Evolutionary conservation across 495 filamentous ascomycete species (phyloP), one percentile per base, ranked within the genome.

Genomic region (Xylaria curta): DNA sequence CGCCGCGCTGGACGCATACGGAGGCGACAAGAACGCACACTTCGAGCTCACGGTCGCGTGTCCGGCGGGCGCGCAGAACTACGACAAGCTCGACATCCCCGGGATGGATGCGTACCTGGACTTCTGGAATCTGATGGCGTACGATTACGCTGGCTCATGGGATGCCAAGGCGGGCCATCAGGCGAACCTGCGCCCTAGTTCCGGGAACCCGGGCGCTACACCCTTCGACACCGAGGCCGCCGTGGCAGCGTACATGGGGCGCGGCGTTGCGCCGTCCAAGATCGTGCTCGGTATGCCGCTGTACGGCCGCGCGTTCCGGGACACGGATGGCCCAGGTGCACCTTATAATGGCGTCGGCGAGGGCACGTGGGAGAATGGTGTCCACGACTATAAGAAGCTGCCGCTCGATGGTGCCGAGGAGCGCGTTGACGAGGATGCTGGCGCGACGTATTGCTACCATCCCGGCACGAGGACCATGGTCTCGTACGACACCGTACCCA

Each of bases 41-140:
- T 93, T 97, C 78, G 88, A 92, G 54, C 87, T 99, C 66, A 97
- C 93, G 0, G 91, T 98, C 60, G 96, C 96, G 51, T 89, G 86
- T 54, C 84, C 83, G 0, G 83, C 83, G 71, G 93, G 92, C 31
- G 76, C 91, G 15, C 82, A 88, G 63, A 93, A 98, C 82, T 96
- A 92, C 83, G 80, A 85, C 31, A 94, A 92, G 73, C 84, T 97
- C 67, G 87, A 90, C 68, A 81, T 98, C 1, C 75, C 79, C 0
- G 86, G 85, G 56, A 97, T 98, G 93, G 94, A 94, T 72, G 82
- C 80, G 19, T 89, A 91, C 71, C 88, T 98, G 12, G 95, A 98
- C 83, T 97, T 98, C 81, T 97, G 94, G 89, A 97, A 97, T 81
- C 83, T 97, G 44, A 95, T 96, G 93, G 91, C 91, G 44, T 94